These are phyloP conservation scores for Nemania abortiva DNA, from an alignment of 2,329 filamentous ascomycete genomes.

Conservation along the genomic window DNA sequence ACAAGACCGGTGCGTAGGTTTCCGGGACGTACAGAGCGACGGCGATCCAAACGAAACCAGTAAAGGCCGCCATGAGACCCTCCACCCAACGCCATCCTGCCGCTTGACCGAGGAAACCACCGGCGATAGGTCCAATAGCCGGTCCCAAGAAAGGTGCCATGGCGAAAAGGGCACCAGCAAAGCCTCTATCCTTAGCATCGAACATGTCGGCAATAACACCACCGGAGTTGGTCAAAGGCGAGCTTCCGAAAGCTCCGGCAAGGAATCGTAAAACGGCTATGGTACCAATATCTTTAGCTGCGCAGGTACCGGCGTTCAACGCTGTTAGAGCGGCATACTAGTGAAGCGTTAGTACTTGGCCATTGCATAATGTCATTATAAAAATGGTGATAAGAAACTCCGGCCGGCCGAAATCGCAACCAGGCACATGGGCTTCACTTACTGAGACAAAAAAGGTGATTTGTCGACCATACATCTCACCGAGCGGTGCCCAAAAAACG, in stretches of 20 bases:
- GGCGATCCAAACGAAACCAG: slow-evolving; percentile 69
- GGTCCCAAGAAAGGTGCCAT: slow-evolving; percentile 76
- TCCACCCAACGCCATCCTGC: slow-evolving; percentile 79
- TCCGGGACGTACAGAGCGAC: slow-evolving; percentile 67
- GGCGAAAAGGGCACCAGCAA: slow-evolving; percentile 73
- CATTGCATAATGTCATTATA: background rate
- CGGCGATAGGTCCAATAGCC: slow-evolving; percentile 71
- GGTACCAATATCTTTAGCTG: slow-evolving; percentile 63
- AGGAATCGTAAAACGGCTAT: slow-evolving; percentile 73
- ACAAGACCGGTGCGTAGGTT: slow-evolving; percentile 70
- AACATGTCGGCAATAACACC: slow-evolving; percentile 73
- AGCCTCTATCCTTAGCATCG: slow-evolving; percentile 60
- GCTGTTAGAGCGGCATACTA: slow-evolving; percentile 64
- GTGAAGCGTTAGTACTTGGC: slow-evolving; percentile 3
- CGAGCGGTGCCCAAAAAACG: slow-evolving; percentile 74
- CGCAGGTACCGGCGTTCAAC: slow-evolving; percentile 69
- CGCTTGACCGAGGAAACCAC: slow-evolving; percentile 73
- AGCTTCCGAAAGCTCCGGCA: slow-evolving; percentile 67
- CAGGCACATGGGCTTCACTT: slow-evolving; percentile 30
- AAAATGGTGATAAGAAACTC: background rate
- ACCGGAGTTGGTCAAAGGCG: slow-evolving; percentile 67
- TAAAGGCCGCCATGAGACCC: slow-evolving; percentile 74
- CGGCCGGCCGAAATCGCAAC: background rate
- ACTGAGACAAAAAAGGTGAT: slow-evolving; percentile 65
- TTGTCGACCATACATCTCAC: slow-evolving; percentile 70